Percentiles rank a stretch among this genome's conserved stretches.
phyloP scores from a whole-genome alignment of 495 filamentous ascomycete species.

The Penicillium macrosclerotiorum region DNA sequence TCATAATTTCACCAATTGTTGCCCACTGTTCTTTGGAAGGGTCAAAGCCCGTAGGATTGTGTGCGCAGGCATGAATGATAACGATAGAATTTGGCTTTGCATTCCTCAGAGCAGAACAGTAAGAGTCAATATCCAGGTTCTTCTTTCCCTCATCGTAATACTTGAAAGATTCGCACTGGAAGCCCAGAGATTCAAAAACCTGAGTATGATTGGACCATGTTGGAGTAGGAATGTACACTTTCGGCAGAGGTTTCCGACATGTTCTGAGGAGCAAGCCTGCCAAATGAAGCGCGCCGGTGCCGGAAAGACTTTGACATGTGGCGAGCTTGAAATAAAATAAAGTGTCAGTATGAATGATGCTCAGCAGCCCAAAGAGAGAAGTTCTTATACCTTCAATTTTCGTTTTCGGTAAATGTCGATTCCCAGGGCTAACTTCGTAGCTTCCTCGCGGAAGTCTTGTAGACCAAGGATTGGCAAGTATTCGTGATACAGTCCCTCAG shows the following conservation, averaged over 20 bases:
- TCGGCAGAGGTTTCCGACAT: constrained; percentile 15
- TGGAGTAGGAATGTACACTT: constrained; percentile 30
- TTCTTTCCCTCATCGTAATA: constrained; percentile 25
- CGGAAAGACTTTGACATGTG: constrained; percentile 70
- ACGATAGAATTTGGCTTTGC: constrained; percentile 22
- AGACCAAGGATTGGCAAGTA: constrained; percentile 39
- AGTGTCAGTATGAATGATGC: neutral
- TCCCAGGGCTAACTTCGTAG: constrained; percentile 24
- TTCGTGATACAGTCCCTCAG: constrained; percentile 27
- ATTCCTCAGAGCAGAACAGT: constrained; percentile 13
- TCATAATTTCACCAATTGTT: constrained; percentile 19
- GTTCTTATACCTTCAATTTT: neutral
- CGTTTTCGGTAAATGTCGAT: constrained; percentile 3
- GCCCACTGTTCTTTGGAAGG: constrained; percentile 35
- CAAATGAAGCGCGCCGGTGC: constrained; percentile 80
- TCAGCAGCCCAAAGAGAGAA: too few relatives aligned
- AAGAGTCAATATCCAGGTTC: constrained; percentile 21
- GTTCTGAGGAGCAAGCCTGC: constrained; percentile 69
- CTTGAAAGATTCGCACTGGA: constrained; percentile 21
- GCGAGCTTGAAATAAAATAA: constrained; percentile 13
- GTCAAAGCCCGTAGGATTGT: constrained; percentile 46
- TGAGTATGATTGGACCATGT: constrained; percentile 44
- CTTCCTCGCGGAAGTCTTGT: constrained; percentile 19
- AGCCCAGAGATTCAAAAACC: constrained; percentile 33
- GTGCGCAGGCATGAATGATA: constrained; percentile 44